Evolutionary conservation across 202 grass and related monocot genomes (phyloP).

Genomic region (Brachypodium distachyon): DNA sequence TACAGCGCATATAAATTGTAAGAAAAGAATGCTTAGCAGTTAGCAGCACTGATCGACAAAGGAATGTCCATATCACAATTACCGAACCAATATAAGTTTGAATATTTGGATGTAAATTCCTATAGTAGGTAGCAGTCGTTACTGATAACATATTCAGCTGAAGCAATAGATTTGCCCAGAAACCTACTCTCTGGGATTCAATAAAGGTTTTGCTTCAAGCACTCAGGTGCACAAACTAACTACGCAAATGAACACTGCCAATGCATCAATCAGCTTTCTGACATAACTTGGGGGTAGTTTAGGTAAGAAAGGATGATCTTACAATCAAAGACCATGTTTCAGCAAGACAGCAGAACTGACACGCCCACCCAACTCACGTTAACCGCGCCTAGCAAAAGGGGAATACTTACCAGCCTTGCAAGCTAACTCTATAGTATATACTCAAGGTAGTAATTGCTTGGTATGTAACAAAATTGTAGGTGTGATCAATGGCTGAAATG

Average conservation of each 20-base stretch:
- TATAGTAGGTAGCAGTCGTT: background rate
- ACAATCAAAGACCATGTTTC: background rate
- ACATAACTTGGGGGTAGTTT: background rate
- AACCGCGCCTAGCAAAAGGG: background rate
- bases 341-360: background rate
- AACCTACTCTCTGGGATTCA: background rate
- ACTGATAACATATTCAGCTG: background rate
- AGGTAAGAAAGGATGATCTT: background rate
- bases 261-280: background rate
- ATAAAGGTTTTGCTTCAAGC: background rate
- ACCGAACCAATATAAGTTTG: background rate
- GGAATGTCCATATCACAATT: background rate
- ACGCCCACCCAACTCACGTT: background rate
- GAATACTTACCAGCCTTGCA: background rate
- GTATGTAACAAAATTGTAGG: background rate
- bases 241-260: background rate
- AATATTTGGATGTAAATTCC: background rate
- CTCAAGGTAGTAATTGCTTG: background rate
- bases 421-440: background rate
- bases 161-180: background rate
- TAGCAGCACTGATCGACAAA: background rate
- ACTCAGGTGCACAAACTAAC: background rate
- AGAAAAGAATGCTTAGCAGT: background rate
- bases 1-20: background rate
- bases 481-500: background rate